Evolutionary conservation across 2,329 filamentous ascomycete species (phyloP).

Genomic region (Amauroascus verrucosus): DNA sequence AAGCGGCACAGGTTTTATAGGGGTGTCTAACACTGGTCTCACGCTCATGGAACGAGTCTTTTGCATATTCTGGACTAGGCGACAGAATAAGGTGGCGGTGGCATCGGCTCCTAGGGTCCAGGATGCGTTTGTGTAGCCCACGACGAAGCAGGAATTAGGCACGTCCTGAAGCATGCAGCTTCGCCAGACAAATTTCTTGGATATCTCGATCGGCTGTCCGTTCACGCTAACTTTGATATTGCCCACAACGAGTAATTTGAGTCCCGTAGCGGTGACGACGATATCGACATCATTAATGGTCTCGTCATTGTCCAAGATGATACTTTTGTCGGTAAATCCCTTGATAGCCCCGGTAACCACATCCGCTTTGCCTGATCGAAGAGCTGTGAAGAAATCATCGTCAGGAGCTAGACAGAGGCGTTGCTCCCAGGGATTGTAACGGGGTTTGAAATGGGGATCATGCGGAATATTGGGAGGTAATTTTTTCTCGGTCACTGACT

Average conservation of each 20-base stretch:
- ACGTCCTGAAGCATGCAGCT: conserved; percentile 38
- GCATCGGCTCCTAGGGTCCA: conserved; percentile 40
- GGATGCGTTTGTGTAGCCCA: conserved; percentile 37
- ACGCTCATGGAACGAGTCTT: conserved; percentile 21
- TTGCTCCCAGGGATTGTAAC: conserved; percentile 61
- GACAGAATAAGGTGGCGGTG: conserved; percentile 31
- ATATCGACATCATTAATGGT: conserved; percentile 32
- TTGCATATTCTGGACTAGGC: conserved; percentile 29
- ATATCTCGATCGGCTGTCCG: conserved; percentile 17
- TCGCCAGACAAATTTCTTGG: conserved; percentile 30
- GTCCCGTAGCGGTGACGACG: conserved; percentile 37
- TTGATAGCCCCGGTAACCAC: conserved; percentile 49
- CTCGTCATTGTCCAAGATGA: conserved; percentile 40
- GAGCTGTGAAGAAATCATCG: conserved; percentile 48
- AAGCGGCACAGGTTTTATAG: conserved; percentile 24
- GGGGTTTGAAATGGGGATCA: conserved; percentile 55
- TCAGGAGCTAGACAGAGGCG: conserved; percentile 60
- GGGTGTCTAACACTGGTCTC: conserved; percentile 22
- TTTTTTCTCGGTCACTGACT: conserved; percentile 35
- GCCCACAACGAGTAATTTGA: conserved; percentile 34
- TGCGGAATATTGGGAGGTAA: conserved; percentile 47
- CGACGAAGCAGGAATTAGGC: conserved; percentile 34
- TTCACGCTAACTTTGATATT: conserved; percentile 30
- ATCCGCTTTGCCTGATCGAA: conserved; percentile 42
- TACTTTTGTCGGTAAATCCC: conserved; percentile 40